phyloP scores from a whole-genome alignment of 257 asterid species.

The Osmanthus fragrans region DNA sequence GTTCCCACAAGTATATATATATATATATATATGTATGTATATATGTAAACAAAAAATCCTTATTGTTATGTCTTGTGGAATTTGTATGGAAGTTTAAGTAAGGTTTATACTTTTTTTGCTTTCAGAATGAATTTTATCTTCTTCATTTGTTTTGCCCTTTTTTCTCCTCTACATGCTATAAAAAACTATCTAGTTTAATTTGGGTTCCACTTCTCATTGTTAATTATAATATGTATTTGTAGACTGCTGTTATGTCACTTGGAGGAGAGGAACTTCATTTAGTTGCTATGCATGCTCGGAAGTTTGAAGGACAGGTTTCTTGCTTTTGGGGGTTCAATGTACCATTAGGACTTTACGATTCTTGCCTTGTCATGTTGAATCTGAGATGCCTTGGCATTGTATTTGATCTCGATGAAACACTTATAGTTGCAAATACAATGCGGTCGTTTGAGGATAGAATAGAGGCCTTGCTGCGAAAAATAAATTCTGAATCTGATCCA shows the following conservation, averaged over 20 bases:
- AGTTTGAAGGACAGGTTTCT: slow-evolving; percentile 56
- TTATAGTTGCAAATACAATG: slow-evolving; percentile 92
- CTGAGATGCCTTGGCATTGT: slow-evolving; percentile 96
- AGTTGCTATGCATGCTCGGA: slow-evolving; percentile 91
- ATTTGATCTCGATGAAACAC: slow-evolving; percentile 99
- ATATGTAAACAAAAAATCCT: background rate
- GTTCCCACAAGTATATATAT: background rate
- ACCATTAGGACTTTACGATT: slow-evolving; percentile 66
- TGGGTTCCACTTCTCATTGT: slow-evolving; percentile 11
- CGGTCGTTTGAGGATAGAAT: slow-evolving; percentile 95
- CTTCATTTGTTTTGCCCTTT: slow-evolving; percentile 11
- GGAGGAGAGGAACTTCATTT: slow-evolving; percentile 82
- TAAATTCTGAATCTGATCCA: slow-evolving; percentile 73
- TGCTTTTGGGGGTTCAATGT: slow-evolving; percentile 94
- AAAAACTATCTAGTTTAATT: background rate
- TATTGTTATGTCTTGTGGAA: background rate
- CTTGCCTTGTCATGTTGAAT: slow-evolving; percentile 88
- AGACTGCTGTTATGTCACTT: slow-evolving; percentile 81
- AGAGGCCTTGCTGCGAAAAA: slow-evolving; percentile 78
- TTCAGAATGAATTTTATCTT: background rate
- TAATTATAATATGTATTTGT: slow-evolving; percentile 23
- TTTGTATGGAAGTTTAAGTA: background rate
- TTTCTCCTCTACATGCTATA: background rate
- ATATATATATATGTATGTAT: background rate
- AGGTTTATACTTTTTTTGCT: background rate